These are phyloP conservation scores for Limonium bicolor DNA, from an alignment of 148 eudicot species.

Conservation along the genomic window DNA sequence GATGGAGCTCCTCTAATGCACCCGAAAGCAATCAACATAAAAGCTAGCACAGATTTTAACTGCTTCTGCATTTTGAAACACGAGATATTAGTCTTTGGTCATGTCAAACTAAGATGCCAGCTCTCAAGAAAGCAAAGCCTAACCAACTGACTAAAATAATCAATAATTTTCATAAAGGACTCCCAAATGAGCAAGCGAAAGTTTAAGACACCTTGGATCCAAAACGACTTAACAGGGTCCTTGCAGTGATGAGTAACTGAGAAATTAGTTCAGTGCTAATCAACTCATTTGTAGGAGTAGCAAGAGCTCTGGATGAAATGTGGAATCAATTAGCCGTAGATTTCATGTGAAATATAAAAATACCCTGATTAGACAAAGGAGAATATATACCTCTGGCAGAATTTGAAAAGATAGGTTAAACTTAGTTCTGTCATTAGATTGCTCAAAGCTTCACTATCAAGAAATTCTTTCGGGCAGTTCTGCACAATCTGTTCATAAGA, in stretches of 20 bases:
- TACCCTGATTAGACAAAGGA: not conserved
- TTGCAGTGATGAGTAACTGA: conserved; percentile 36
- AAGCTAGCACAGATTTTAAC: conserved; percentile 32
- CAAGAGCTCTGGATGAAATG: conserved; percentile 25
- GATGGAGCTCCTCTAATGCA: conserved; percentile 57
- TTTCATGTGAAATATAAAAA: not conserved
- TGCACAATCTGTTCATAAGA: conserved; percentile 52
- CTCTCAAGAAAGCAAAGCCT: too few relatives aligned
- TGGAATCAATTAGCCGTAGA: conserved; percentile 3
- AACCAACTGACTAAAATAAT: too few relatives aligned
- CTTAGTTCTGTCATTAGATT: conserved; percentile 51
- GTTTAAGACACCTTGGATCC: conserved; percentile 34
- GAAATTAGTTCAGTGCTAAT: conserved; percentile 37
- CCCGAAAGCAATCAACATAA: conserved; percentile 53
- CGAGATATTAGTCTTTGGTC: not conserved
- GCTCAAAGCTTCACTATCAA: conserved; percentile 38
- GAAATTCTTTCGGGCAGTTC: conserved; percentile 66
- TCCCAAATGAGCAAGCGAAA: conserved; percentile 1
- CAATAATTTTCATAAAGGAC: too few relatives aligned
- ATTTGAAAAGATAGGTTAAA: conserved; percentile 45
- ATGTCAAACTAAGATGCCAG: too few relatives aligned
- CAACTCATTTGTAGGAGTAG: conserved; percentile 17
- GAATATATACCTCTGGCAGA: conserved; percentile 33
- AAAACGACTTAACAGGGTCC: conserved; percentile 35
- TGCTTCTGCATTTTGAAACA: conserved; percentile 46